phyloP scores from a whole-genome alignment of 2,329 filamentous ascomycete species.

The Cladophialophora yegresii region DNA sequence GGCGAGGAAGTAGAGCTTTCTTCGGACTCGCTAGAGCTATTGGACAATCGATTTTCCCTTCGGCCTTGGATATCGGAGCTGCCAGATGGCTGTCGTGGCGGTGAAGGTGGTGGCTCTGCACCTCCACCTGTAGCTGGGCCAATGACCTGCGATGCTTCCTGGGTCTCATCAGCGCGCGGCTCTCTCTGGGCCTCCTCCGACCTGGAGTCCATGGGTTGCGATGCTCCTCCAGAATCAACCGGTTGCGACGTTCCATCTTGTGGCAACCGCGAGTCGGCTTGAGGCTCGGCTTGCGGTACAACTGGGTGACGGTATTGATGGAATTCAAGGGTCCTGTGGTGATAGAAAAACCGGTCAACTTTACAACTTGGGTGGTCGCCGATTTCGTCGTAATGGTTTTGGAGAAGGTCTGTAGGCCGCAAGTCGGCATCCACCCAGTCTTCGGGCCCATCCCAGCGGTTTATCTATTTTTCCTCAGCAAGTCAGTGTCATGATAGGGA shows the following conservation, averaged over 20 bases:
- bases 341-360: not conserved
- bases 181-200: not conserved
- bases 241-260: not conserved
- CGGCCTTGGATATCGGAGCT: not conserved
- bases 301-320: not conserved
- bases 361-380: not conserved
- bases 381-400: constrained; percentile 13
- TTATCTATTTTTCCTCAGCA: not conserved
- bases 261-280: not conserved
- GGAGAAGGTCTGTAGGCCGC: constrained; percentile 13
- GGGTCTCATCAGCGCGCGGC: not conserved
- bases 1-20: not conserved
- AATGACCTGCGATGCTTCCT: not conserved
- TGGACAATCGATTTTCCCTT: not conserved
- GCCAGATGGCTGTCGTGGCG: not conserved
- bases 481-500: not conserved
- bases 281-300: not conserved
- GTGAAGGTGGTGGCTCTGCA: not conserved
- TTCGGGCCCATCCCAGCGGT: constrained; percentile 6
- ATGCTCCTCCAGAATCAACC: not conserved
- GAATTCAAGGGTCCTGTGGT: not conserved
- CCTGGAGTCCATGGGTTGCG: not conserved
- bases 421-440: constrained; percentile 19
- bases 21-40: not conserved
- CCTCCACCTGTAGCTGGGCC: not conserved